Evolutionary conservation across 2,329 filamentous ascomycete species (phyloP), one percentile per base, ranked within the genome.

Genomic region (Hymenoscyphus infarciens): DNA sequence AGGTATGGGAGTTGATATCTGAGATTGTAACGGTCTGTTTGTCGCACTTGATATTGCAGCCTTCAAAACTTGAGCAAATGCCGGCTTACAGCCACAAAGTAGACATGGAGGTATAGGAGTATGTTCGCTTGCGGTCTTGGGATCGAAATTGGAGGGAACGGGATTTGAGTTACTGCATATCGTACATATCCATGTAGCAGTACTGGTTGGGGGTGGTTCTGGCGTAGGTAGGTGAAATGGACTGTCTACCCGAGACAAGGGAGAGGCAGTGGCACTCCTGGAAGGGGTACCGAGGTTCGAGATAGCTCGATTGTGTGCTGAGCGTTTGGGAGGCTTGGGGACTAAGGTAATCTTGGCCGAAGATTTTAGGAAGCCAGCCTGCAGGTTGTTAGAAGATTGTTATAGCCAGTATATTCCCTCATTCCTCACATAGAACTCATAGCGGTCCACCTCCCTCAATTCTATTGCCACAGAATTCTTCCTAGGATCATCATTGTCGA

Each of bases 81-180:
- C 88, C 3, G 95, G 95, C 71, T 95, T 96, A 72, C 99, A 97
- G 0, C 95, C 95, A 74, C 95, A 99, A 5, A 92, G 90, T 60
- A 97, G 80, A 74, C 95, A 99, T 68, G 94, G 91, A 3, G 93
- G 90, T 25, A 97, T 78, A 8, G 88, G 88, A 5, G 90, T 96
- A 66, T 92, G 86, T 22, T 87, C 85, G 65, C 86, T 95, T 8
- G 92, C 92, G 2, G 89, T 87, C 1, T 87, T 83, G 0, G 92
- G 90, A 71, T 98, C 94, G 74, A 98, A 98, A 75, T 97, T 97
- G 42, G 91, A 90, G 0, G 95, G 93, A 1, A 97, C 87, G 0
- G 91, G 89, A 72, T 98, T 98, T 10, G 93, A 94, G 73, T 96
- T 96, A 69, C 90, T 94, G 80, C 94, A 98, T 71, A 98, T 98